Evolutionary conservation across 306 rosid species (phyloP).

Genomic region (Rubus idaeus): DNA sequence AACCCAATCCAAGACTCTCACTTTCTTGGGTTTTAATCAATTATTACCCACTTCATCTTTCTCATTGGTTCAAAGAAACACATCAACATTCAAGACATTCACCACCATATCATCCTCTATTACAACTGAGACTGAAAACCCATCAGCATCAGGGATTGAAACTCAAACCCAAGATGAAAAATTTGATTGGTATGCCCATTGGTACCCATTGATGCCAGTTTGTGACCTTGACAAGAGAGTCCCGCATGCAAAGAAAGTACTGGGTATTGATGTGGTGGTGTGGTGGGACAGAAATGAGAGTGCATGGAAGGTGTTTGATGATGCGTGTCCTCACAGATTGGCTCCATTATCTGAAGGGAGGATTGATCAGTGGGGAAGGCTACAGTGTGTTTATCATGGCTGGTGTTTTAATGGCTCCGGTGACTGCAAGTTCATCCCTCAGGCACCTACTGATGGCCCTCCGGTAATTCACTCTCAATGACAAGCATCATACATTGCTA

Average conservation of each 20-base stretch:
- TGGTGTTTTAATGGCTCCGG: conserved; percentile 95
- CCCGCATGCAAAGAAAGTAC: conserved; percentile 73
- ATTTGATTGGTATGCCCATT: conserved; percentile 81
- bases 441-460: conserved; percentile 79
- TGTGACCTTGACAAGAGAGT: conserved; percentile 79
- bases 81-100: conserved; percentile 39
- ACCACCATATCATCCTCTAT: conserved; percentile 52
- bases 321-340: conserved; percentile 84
- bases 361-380: conserved; percentile 90
- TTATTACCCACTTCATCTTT: conserved; percentile 17
- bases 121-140: conserved; percentile 40
- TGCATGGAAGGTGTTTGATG: conserved; percentile 86
- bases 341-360: conserved; percentile 95
- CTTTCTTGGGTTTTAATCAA: conserved; percentile 25
- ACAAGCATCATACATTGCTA: background rate
- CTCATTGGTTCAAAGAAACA: conserved; percentile 22
- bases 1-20: conserved; percentile 32
- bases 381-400: conserved; percentile 96
- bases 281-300: conserved; percentile 93
- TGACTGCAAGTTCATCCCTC: conserved; percentile 84
- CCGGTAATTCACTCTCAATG: conserved; percentile 42
- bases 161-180: conserved; percentile 31
- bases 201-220: conserved; percentile 89
- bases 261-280: conserved; percentile 88
- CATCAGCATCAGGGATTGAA: conserved; percentile 36